Conservation (phyloP, 139 green algal species). For the Marvania coccoides region DNA sequence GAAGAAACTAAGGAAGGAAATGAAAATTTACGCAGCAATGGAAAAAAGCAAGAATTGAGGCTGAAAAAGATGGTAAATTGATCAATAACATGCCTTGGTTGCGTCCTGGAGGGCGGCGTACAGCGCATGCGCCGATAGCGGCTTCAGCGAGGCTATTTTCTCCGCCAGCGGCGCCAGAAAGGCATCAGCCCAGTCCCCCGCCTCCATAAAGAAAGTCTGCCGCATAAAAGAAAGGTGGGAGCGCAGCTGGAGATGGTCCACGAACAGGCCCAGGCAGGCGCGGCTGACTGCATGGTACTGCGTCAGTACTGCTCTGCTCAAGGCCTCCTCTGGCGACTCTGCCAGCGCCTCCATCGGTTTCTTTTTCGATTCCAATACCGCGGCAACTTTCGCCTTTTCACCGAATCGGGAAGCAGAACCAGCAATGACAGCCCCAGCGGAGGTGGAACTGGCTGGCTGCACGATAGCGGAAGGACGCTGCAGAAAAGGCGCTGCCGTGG, state of each 20-base stretch:
- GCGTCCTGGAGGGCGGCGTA: background rate
- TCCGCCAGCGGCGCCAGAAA: background rate
- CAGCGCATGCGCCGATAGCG: background rate
- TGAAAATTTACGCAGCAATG: too few species aligned
- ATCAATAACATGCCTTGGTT: background rate
- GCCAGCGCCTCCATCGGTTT: too few species aligned
- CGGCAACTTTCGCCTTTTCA: too few species aligned
- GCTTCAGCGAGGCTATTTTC: background rate
- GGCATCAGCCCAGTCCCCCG: background rate
- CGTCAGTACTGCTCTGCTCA: background rate
- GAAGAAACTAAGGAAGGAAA: too few species aligned
- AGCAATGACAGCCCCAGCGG: too few species aligned
- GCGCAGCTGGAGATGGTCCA: background rate
- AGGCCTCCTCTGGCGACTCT: background rate
- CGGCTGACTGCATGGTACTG: background rate
- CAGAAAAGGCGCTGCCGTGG: background rate
- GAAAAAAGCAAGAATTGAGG: too few species aligned
- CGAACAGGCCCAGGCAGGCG: background rate
- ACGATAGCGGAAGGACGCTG: background rate
- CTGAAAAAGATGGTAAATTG: too few species aligned
- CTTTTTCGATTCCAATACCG: too few species aligned
- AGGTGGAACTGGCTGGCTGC: background rate
- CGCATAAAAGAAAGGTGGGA: background rate
- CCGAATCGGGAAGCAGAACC: too few species aligned
- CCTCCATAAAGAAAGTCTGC: background rate